Evolutionary conservation across 2,329 filamentous ascomycete species (phyloP), one percentile per base, ranked within the genome.

Genomic region (Calonectria naviculata): DNA sequence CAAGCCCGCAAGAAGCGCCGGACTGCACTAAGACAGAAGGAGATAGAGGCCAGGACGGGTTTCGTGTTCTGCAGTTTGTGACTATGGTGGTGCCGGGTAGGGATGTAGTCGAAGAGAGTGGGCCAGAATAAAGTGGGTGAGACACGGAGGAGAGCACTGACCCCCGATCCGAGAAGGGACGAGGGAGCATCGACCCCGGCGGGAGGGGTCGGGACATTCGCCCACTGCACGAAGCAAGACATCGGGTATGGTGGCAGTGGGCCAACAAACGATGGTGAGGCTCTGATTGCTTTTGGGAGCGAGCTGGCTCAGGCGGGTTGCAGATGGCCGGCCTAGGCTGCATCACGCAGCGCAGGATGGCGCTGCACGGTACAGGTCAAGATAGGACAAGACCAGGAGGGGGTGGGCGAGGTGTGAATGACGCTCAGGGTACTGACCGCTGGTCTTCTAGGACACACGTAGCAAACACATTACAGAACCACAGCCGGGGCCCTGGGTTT

Each of bases 231-330:
- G 68, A 44, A 62, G 61, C 17, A 62, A 41, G 49, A 54, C 21
- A 66, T 73, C 62, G 65, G 69, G 71, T 54, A 69, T 69, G 65
- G 68, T 44, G 65, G 62, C 61, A 63, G 61, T 28, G 61, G 41
- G 46, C 47, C 24, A 28, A 34, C 44, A 34, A n/a, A 56, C 52
- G 21, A 44, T 65, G 41, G 47, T 58, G 60, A 64, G 60, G 29
- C 21, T 31, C 21, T 62, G 46, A 64, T 60, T 68, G 47, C 61
- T 61, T 62, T 67, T 67, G 31, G 36, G 24, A 52, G 34, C 34
- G 31, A 52, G 34, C 34, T 46, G n/a, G 36, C 54, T 38, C 34
- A 46, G 19, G 42, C 26, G 13, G 54, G 65, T 60, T 52, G 54
- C 42, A 65, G 63, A 28, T 41, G 46, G 62, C 34, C 46, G 26